Evolutionary conservation across 2,329 filamentous ascomycete genomes (phyloP), one percentile per base, ranked within the genome.

Genomic region (Venturia asperata): DNA sequence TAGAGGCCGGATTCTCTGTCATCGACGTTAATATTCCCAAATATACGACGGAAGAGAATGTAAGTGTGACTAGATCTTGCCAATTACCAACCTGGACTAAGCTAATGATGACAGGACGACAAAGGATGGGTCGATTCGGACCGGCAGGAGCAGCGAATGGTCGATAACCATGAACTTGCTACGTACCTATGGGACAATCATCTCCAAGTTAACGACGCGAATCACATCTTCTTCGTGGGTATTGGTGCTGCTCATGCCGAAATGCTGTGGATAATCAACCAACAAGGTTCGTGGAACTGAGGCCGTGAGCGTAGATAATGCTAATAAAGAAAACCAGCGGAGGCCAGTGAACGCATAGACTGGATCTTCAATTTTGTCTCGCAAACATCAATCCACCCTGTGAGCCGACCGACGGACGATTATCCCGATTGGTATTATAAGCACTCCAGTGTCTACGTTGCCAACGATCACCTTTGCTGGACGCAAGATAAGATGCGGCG

Each of bases 171-270:
- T 67, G 87, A 93, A 67, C 79, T 97, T 13, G 85, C 93, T 5
- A 86, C 84, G 67, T 97, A 96, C 72, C 80, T 99, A 17, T 99
- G 94, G 94, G 92, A 97, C 70, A 99, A 99, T 73, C 97, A 97
- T 72, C 86, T 99, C 24, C 64, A 81, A 90, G 41, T 87, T 87
- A 62, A 83, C 65, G 80, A 88, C 2, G 81, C 84, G 0, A 86
- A 87, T 6, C 85, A 93, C 63, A 85, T 97, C 19, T 90, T 96
- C 72, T 80, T 99, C 27, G 82, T 99, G 72, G 93, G 94, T 0
- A 86, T 96, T 1, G 94, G 94, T n/a, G 88, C 91, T 70, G 90
- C 94, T 27, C 42, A 61, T 45, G 37, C 60, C 39, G 42, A 61
- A 5, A 61, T 61, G 37, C 39, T 61, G 7, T 61, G 60, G 60